Conservation (phyloP, 225 moss, liverwort and hornwort species). For the Ulota crispa region DNA sequence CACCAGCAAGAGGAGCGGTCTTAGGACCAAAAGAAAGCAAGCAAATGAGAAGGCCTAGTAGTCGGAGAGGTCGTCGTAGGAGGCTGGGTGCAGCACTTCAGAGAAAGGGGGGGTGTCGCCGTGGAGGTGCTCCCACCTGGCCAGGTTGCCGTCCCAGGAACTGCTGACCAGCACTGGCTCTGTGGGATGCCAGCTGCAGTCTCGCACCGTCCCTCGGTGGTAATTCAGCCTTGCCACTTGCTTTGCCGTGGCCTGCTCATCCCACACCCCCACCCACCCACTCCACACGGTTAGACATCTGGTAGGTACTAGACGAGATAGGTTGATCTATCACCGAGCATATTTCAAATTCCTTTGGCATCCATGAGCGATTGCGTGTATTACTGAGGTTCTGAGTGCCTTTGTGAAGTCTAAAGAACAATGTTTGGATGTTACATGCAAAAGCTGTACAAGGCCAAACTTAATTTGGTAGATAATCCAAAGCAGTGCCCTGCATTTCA, state of each 20-base stretch:
- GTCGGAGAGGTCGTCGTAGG: conserved; percentile 29
- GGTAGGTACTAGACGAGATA: no score
- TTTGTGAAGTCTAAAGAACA: no score
- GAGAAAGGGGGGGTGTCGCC: conserved; percentile 38
- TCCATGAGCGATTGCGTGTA: no score
- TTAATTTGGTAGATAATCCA: no score
- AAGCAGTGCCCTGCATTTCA: no score
- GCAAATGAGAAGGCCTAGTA: not conserved
- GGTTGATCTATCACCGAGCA: no score
- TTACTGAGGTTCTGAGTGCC: no score
- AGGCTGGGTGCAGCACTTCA: not conserved
- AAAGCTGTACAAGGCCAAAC: no score
- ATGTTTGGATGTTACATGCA: no score
- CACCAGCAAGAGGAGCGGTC: no score
- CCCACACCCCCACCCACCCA: not conserved
- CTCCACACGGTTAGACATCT: no score
- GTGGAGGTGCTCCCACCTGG: conserved; percentile 82
- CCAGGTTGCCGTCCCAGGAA: conserved; percentile 82
- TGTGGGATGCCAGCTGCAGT: conserved; percentile 96
- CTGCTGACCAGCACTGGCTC: conserved; percentile 81
- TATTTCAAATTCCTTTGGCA: no score
- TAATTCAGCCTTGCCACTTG: conserved; percentile 49
- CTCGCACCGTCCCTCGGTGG: conserved; percentile 74
- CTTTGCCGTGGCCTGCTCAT: conserved; percentile 58
- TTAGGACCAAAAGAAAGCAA: not conserved